A percentile compares a stretch with the other conserved stretches of the same genome.
These are phyloP conservation scores for Tilletia setariae DNA, from an alignment of 1,284 basidiomycete species.

Conservation along the genomic window DNA sequence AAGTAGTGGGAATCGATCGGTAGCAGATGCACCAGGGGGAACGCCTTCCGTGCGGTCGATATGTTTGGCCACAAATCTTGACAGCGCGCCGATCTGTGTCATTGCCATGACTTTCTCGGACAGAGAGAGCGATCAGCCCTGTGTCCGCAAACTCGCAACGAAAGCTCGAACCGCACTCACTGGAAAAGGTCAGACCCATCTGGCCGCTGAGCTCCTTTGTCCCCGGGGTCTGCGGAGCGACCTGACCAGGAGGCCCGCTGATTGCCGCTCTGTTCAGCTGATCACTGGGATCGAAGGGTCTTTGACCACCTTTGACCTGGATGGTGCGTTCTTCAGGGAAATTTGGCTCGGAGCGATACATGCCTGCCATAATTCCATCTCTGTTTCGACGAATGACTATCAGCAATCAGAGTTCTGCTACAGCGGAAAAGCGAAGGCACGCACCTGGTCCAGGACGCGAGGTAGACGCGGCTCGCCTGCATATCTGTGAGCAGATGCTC, in stretches of 20 bases:
- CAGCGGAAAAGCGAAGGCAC: not conserved
- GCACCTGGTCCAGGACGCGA: conserved; percentile 31
- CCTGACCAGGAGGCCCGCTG: not conserved
- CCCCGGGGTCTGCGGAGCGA: not conserved
- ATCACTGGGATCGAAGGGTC: conserved; percentile 3
- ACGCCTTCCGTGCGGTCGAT: conserved; percentile 25
- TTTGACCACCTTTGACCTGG: conserved; percentile 20
- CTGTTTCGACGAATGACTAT: conserved; percentile 12
- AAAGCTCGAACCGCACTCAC: not conserved
- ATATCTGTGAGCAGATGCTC: conserved; percentile 26
- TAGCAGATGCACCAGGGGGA: not conserved
- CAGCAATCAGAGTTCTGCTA: not conserved
- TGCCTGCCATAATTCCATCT: conserved; percentile 33
- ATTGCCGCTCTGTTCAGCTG: not conserved
- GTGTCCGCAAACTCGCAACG: not conserved
- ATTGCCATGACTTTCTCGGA: conserved; percentile 31
- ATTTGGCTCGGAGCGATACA: conserved; percentile 29
- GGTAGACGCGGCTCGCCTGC: conserved; percentile 39
- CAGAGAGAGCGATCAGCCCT: not conserved
- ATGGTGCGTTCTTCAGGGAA: conserved; percentile 40
- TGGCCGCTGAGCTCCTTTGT: conserved; percentile 38
- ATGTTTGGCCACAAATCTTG: conserved; percentile 38
- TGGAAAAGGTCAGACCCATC: conserved; percentile 45
- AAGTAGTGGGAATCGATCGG: conserved; percentile 19
- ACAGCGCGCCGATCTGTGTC: conserved; percentile 45